Base-by-base conservation (phyloP, 331 rosid genomes). In the Quercus phellos region DNA sequence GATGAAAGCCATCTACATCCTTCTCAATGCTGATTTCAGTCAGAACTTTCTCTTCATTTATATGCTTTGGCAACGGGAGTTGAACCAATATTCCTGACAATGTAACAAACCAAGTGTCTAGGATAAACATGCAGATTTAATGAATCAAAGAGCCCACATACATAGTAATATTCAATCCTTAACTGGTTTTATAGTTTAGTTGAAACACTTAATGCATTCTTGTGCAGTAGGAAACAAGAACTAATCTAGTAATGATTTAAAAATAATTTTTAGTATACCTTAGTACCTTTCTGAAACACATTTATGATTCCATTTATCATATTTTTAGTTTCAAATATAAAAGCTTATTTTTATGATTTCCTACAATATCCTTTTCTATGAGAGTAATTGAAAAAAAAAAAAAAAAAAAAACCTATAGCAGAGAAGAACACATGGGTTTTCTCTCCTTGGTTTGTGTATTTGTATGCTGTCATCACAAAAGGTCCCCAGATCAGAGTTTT, bases 1-100 rank as follows among this genome's bases (percentile, higher is more conserved):
- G 98, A 84, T 94, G 98, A 84, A 94, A 92, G 19, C 97, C 98
- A 88, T 94, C 98, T 1, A 94, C 97, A 83, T 92, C 98, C 89
- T 94, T 92, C 74, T 83, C 89, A 58, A 94, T 74, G 88, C 89
- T 94, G 82, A 94, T 94, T 86, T 87, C 97, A 74, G 81, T 84
- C 77, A 94, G 80, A 73, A 94, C 90, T 30, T 83, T 88, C 88
- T 92, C 96, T 82, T 92, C 97, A 71, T 92, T 88, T 83, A 94
- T 88, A 82, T 94, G 97, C 74, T 82, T 92, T 12, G 98, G 96
- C 90, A 92, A 84, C n/a, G 94, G 98, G 82, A 94, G 98, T 72
- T 94, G 97, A 84, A 94, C 93, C 84, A 94, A 86, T 76, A 94
- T 92, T 70, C 98, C 98, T 94, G 81, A 10, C 29, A 34, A 82